Conservation (phyloP, 2,329 filamentous ascomycete genomes). For the Colletotrichum sp. region DNA sequence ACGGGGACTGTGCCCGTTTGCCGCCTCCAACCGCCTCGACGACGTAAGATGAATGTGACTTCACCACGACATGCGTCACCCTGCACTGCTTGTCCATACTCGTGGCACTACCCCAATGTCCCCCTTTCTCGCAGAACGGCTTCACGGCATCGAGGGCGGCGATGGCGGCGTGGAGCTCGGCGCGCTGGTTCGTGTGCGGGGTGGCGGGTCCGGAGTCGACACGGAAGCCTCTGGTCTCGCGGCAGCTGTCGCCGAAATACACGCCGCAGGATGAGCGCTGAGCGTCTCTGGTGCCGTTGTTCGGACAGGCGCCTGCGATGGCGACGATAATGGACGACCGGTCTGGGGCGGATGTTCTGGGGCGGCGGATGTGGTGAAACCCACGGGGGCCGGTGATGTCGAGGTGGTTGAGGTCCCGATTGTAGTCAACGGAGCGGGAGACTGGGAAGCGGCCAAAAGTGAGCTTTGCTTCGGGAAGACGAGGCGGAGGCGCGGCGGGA, state of each 20-base stretch:
- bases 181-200: neutral
- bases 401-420: neutral
- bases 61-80: neutral
- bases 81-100: neutral
- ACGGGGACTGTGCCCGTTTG: neutral
- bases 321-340: neutral
- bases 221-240: neutral
- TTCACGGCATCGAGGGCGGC: neutral
- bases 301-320: neutral
- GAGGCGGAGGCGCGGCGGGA: neutral
- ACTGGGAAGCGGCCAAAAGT: neutral
- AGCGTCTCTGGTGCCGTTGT: neutral
- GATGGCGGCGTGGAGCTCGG: neutral
- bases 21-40: neutral
- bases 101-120: neutral
- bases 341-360: neutral
- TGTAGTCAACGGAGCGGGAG: neutral
- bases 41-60: neutral
- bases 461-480: neutral
- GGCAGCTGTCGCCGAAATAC: neutral
- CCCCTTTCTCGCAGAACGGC: neutral
- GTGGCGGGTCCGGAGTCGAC: rapidly evolving
- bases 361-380: neutral
- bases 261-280: neutral
- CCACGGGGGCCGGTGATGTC: neutral